Evolutionary conservation across 805 yeast species (phyloP), one percentile per base, ranked within the genome.

Genomic region (Tetrapisispora nanseiensis): DNA sequence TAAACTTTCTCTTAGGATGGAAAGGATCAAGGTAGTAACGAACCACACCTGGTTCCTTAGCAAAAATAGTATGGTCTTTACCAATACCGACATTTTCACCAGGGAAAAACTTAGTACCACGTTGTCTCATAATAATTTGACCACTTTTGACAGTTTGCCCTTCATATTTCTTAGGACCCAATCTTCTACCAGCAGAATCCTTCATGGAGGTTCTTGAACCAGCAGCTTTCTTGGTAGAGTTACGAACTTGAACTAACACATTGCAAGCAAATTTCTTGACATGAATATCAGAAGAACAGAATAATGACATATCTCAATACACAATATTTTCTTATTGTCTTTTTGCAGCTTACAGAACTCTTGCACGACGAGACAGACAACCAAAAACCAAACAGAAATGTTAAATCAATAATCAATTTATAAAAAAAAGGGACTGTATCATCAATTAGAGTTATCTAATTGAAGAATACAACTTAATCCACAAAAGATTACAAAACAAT

Each of bases 181-280:
- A 68, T 58, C 97, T 72, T 63, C 94, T 79, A 70, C 98, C 98
- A 3, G 86, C 86, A 13, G 98, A 89, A 62, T 89, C 96, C 60
- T 82, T 82, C 78, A 83, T 89, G 51, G 83, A 84, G 15, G 96
- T 84, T 66, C 79, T 84, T n/a, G 97, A 86, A 53, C 97, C 96
- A 18, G 94, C 86, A 7, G 92, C 96, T 61, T 80, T 82, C 66
- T 92, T 92, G 13, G 96, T 86, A 22, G 98, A 95, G 18, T 78
- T 78, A 73, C 98, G 86, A 12, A 86, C 76, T 43, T 68, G 72
- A 23, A 51, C 51, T 13, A 50, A 41, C 18, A 55, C 40, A 29
- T 27, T 37, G 35, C 39, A 16, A 27, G 33, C 30, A 22, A 16
- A 30, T 18, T 36, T 40, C 15, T 33, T 19, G 13, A 22, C 27